Evolutionary conservation across 2,329 filamentous ascomycete species (phyloP), one percentile per base, ranked within the genome.

Genomic region (Mollisiaceae sp.): DNA sequence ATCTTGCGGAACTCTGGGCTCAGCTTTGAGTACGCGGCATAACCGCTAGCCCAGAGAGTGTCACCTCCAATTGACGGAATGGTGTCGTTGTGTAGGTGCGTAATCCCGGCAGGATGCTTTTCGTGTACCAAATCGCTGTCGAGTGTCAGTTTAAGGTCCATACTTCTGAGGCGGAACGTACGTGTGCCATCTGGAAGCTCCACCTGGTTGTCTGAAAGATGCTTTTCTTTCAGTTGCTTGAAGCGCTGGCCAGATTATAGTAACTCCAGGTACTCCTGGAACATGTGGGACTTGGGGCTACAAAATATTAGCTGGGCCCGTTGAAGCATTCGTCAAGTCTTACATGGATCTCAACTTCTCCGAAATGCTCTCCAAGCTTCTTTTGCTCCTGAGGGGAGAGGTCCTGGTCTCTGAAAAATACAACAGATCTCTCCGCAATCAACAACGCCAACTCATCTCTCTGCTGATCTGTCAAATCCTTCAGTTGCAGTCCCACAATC

Each of bases 281-380:
- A 92, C 89, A 54, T 91, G 87, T 0, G 90, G 85, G 0, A 86
- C 87, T 85, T 92, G 89, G 0, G 90, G 89, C 86, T 91, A 50
- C 4, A 39, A 41, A 18, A 14, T 8, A 45, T 52, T 36, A 24
- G 27, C 11, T 18, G 27, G 56, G 32, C 38, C 22, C 24, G 2
- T 32, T 32, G 27, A 3, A 32, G 27, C 27, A 32, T 32, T 32
- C 6, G 27, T 32, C 27, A 32, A 32, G 27, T 76, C 84, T 73
- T 77, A 89, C 88, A 72, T 92, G 90, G 14, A 92, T 78, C 71
- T 92, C 89, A 35, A 91, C 79, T 69, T 90, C 85, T 4, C 88
- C 88, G 67, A 81, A 90, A 75, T 85, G 82, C 67, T 89, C 83
- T 0, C 89, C 89, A 0, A 91, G 77, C n/a, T 81, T 81, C 61